Conservation (phyloP, 768 basidiomycete species). For the Phlebiopsis gigantea region DNA sequence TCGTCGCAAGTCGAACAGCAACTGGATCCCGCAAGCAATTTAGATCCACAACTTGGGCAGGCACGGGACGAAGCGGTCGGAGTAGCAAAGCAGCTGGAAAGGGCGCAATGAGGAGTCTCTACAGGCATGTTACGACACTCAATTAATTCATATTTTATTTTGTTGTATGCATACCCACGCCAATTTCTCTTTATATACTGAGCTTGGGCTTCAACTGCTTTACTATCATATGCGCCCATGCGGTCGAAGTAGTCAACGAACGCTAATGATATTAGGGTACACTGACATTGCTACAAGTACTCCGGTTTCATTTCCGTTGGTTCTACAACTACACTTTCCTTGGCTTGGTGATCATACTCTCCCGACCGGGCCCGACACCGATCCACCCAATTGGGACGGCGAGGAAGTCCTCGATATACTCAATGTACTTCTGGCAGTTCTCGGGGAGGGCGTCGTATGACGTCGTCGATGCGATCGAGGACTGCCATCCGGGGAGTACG, state of each 20-base stretch:
- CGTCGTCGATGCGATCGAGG: constrained; percentile 57
- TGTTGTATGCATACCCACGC: background rate
- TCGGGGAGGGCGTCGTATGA: constrained; percentile 74
- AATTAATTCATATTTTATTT: background rate
- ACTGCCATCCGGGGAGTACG: constrained; percentile 89
- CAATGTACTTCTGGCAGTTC: constrained; percentile 81
- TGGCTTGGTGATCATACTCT: constrained; percentile 57
- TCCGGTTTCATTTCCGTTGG: no score
- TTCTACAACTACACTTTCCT: background rate
- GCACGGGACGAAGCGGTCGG: constrained; percentile 30
- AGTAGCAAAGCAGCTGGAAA: constrained; percentile 26
- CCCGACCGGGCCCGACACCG: constrained; percentile 84
- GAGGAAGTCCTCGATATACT: constrained; percentile 76
- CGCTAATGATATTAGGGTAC: no score
- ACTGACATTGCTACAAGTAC: no score
- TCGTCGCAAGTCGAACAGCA: background rate
- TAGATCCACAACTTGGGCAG: constrained; percentile 30
- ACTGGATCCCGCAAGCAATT: constrained; percentile 2
- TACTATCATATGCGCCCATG: no score
- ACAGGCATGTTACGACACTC: background rate
- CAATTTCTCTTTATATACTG: no score
- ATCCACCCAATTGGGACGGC: constrained; percentile 84
- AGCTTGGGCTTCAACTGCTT: no score
- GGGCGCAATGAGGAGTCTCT: constrained; percentile 9
- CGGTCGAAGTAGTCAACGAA: no score